Conservation (phyloP, 306 rosid species). For the Dryas drummondii region DNA sequence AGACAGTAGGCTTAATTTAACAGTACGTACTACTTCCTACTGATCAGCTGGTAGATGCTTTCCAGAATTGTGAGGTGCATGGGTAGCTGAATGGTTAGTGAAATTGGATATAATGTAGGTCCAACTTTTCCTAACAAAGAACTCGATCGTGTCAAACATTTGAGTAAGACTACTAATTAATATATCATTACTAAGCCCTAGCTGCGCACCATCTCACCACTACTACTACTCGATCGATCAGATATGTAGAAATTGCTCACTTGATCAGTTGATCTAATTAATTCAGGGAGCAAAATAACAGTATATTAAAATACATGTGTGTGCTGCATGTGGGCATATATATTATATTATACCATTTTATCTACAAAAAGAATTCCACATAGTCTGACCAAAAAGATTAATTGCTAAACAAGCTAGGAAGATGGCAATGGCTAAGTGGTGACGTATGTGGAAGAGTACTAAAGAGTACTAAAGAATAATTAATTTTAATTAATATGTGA, state of each 20-base stretch:
- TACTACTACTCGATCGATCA: too few relatives aligned
- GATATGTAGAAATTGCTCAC: too few relatives aligned
- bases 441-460: background rate
- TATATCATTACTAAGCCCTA: background rate
- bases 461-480: too few relatives aligned
- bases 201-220: too few relatives aligned
- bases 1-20: too few relatives aligned
- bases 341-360: background rate
- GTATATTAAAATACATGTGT: background rate
- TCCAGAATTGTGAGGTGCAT: too few relatives aligned
- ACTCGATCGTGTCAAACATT: background rate
- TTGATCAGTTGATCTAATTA: too few relatives aligned
- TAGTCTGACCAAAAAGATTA: too few relatives aligned
- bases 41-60: background rate
- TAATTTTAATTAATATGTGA: too few relatives aligned
- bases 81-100: background rate
- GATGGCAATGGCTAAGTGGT: background rate
- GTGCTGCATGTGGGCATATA: background rate
- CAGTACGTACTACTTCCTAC: background rate
- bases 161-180: background rate
- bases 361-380: too few relatives aligned
- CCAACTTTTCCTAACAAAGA: slow-evolving; percentile 8
- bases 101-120: background rate
- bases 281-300: background rate
- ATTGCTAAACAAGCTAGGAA: too few relatives aligned